These are phyloP conservation scores for Austroboletus niveus DNA, from an alignment of 1,284 basidiomycete species.

Conservation along the genomic window DNA sequence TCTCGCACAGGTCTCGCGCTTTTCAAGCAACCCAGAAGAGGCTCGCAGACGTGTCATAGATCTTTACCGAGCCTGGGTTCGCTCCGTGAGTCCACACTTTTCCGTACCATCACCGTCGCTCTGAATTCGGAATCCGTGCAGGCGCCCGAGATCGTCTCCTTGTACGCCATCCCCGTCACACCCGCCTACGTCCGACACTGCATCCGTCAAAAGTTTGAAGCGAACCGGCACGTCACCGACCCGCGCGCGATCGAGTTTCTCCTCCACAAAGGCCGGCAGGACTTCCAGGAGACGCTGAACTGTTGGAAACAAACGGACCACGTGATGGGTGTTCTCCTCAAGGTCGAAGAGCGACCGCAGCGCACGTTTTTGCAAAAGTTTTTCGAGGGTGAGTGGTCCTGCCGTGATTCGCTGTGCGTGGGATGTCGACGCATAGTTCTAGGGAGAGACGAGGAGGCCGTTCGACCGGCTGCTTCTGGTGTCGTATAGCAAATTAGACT, in stretches of 20 bases:
- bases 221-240: slow-evolving; percentile 83
- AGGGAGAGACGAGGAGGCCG: slow-evolving; percentile 57
- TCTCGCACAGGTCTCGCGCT: not conserved
- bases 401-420: not conserved
- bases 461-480: slow-evolving; percentile 49
- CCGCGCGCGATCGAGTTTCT: slow-evolving; percentile 84
- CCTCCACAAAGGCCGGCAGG: slow-evolving; percentile 82
- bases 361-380: slow-evolving; percentile 84
- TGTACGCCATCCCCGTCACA: slow-evolving; percentile 84
- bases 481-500: not conserved
- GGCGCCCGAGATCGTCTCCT: slow-evolving; percentile 86
- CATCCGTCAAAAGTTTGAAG: slow-evolving; percentile 88
- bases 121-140: slow-evolving; percentile 34
- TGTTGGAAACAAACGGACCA: slow-evolving; percentile 88
- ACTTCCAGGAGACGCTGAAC: slow-evolving; percentile 95
- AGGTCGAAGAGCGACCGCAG: slow-evolving; percentile 47
- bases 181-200: slow-evolving; percentile 81
- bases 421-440: slow-evolving; percentile 4
- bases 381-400: slow-evolving; percentile 63
- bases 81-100: slow-evolving; percentile 58
- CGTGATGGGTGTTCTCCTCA: slow-evolving; percentile 65
- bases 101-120: not conserved
- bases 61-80: slow-evolving; percentile 92
- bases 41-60: slow-evolving; percentile 72
- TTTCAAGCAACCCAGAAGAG: slow-evolving; percentile 44